These are phyloP conservation scores for Lepiota subincarnata DNA, from an alignment of 768 basidiomycete species.

Conservation along the genomic window DNA sequence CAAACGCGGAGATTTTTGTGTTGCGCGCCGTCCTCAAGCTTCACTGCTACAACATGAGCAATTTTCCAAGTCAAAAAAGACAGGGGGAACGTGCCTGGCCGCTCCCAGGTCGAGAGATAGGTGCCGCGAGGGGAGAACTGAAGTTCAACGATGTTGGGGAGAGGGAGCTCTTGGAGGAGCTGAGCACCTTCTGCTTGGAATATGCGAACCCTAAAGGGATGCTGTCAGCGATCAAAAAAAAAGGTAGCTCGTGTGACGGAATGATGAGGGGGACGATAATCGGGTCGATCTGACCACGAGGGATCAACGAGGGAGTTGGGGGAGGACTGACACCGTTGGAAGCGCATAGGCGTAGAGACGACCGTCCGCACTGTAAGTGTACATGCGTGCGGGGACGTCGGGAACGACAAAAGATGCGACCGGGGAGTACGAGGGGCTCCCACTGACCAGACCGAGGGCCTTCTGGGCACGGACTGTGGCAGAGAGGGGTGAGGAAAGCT, in stretches of 20 bases:
- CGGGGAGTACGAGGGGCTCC: conserved; percentile 69
- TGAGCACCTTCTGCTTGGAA: conserved; percentile 70
- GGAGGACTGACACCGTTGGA: conserved; percentile 57
- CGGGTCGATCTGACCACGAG: conserved; percentile 16
- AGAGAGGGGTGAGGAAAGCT: conserved; percentile 10
- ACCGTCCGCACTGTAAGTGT: conserved; percentile 83
- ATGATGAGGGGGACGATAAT: conserved; percentile 13
- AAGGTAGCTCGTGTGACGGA: conserved; percentile 6
- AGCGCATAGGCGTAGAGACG: conserved; percentile 83
- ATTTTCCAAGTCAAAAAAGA: background rate
- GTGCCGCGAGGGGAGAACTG: conserved; percentile 92
- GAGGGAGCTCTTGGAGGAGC: conserved; percentile 68
- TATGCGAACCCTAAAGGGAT: conserved; percentile 59
- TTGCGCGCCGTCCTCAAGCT: conserved; percentile 85
- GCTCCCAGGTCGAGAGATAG: conserved; percentile 94
- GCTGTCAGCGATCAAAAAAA: conserved; percentile 5
- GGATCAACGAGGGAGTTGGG: conserved; percentile 17
- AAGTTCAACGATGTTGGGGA: conserved; percentile 78
- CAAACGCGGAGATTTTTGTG: conserved; percentile 95
- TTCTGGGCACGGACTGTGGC: conserved; percentile 89
- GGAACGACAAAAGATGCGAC: conserved; percentile 62
- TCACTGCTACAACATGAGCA: conserved; percentile 38
- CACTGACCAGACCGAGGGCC: conserved; percentile 79
- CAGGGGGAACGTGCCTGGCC: conserved; percentile 51
- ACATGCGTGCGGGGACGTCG: conserved; percentile 69